Evolutionary conservation across 2,329 filamentous ascomycete species (phyloP).

Genomic region (Ambrosiella beaveri): DNA sequence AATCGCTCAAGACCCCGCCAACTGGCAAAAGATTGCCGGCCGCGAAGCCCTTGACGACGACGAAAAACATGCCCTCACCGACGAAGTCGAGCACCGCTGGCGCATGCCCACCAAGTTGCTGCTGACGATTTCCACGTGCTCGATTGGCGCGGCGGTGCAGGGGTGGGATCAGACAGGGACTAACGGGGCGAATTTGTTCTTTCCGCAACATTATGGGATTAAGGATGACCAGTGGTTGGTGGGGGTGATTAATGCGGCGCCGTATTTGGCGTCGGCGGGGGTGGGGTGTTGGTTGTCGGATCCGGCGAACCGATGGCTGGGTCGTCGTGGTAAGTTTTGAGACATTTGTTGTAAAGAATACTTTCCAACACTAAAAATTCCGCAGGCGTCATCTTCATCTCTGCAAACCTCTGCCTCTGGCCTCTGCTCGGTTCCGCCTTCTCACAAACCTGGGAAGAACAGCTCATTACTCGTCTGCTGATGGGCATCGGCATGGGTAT

Average conservation of each 20-base stretch:
- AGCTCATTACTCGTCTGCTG: conserved; percentile 30
- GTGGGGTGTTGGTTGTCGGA: conserved; percentile 40
- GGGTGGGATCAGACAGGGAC: conserved; percentile 49
- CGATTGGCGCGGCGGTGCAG: conserved; percentile 37
- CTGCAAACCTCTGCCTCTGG: conserved; percentile 43
- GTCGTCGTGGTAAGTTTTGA: conserved; percentile 30
- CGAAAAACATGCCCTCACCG: conserved; percentile 21
- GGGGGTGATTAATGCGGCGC: conserved; percentile 23
- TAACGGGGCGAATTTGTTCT: conserved; percentile 44
- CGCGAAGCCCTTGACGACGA: conserved; percentile 18
- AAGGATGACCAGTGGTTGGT: conserved; percentile 26
- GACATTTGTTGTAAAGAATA: not conserved
- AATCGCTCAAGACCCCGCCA: conserved; percentile 19
- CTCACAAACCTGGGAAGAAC: conserved; percentile 39
- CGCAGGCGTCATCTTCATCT: conserved; percentile 42
- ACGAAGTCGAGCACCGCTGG: conserved; percentile 42
- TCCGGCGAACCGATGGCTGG: conserved; percentile 45
- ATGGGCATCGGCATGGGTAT: conserved; percentile 45
- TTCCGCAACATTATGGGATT: conserved; percentile 28
- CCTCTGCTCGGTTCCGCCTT: conserved; percentile 43
- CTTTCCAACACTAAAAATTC: not conserved
- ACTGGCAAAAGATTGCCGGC: conserved; percentile 15
- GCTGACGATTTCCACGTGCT: conserved; percentile 33
- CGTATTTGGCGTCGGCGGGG: conserved; percentile 25
- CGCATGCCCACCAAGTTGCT: conserved; percentile 28